A percentile compares a stretch with the other conserved stretches of the same genome.
These are phyloP conservation scores for Camellia granthamiana DNA, from an alignment of 148 eudicot species.

Conservation along the genomic window DNA sequence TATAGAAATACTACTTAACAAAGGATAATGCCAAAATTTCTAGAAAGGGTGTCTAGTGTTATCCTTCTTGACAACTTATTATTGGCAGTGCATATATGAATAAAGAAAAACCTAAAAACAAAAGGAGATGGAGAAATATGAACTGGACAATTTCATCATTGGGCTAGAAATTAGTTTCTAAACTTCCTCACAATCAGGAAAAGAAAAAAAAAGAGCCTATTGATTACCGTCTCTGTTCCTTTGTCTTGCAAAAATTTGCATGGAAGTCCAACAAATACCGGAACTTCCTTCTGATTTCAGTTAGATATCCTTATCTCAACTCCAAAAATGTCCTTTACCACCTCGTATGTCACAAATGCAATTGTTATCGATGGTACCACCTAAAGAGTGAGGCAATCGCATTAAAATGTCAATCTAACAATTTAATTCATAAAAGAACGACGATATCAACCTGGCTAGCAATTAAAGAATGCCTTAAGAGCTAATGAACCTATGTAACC, in stretches of 20 bases:
- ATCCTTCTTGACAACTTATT: constrained; percentile 4
- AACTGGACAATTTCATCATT: constrained; percentile 11
- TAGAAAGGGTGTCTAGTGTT: constrained; percentile 7
- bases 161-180: constrained; percentile 11
- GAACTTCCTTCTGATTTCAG: constrained; percentile 24
- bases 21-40: constrained; percentile 7
- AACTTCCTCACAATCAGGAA: constrained; percentile 1
- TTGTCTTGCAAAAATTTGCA: constrained; percentile 4
- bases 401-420: constrained; percentile 4
- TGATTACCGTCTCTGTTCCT: constrained; percentile 10
- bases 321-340: constrained; percentile 73
- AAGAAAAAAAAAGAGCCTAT: not conserved
- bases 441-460: constrained; percentile 3
- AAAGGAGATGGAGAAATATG: constrained; percentile 7
- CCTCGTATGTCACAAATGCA: constrained; percentile 84
- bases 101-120: constrained; percentile 6
- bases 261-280: constrained; percentile 14
- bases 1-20: not conserved
- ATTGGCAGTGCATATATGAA: constrained; percentile 15
- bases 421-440: not conserved
- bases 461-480: not conserved
- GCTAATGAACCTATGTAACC: not conserved
- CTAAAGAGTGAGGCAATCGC: constrained; percentile 30
- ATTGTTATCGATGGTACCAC: constrained; percentile 89
- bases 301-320: constrained; percentile 90